phyloP scores from a whole-genome alignment of 345 rosid species.

The Citrus medica region DNA sequence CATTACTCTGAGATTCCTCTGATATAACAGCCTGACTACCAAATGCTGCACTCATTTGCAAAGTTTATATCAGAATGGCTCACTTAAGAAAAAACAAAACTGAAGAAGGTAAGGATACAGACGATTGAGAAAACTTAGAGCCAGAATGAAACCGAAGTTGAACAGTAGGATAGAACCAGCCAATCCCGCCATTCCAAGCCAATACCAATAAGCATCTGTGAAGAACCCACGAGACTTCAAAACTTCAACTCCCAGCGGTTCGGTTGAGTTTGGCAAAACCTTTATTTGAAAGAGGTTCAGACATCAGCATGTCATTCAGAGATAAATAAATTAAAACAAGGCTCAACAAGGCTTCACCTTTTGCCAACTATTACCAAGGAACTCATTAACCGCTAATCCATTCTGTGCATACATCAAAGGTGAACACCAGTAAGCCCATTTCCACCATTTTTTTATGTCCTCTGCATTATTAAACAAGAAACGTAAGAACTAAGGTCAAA shows the following conservation, averaged over 20 bases:
- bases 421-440: background rate
- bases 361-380: background rate
- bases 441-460: background rate
- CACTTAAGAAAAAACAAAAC: background rate
- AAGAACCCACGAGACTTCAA: background rate
- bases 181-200: background rate
- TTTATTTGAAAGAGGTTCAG: background rate
- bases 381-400: background rate
- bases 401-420: background rate
- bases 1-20: background rate
- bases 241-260: background rate
- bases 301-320: background rate
- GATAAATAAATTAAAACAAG: background rate
- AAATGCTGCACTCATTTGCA: background rate
- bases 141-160: background rate
- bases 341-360: background rate
- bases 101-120: background rate
- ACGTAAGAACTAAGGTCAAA: background rate
- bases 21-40: background rate
- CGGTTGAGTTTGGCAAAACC: background rate
- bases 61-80: background rate
- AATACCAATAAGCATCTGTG: background rate
- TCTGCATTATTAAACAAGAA: background rate
- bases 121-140: background rate
- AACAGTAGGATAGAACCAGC: background rate